These are phyloP conservation scores for Cordyceps militaris DNA, from an alignment of 2,329 filamentous ascomycete genomes.

Conservation along the genomic window DNA sequence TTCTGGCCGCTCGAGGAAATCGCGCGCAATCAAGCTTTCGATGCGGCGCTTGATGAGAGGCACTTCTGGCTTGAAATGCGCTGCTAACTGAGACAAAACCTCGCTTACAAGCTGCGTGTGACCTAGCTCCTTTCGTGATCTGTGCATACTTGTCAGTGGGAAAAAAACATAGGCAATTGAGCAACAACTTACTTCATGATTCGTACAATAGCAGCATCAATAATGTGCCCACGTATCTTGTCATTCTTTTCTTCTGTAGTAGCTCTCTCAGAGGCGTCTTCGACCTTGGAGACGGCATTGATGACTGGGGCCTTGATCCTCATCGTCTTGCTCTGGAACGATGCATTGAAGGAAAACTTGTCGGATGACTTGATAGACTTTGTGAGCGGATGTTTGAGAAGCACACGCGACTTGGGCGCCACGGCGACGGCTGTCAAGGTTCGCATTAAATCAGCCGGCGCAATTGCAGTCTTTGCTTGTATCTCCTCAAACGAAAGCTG, in stretches of 20 bases:
- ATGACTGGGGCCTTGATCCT: constrained; percentile 88
- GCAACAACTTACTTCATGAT: constrained; percentile 77
- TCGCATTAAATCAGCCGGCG: constrained; percentile 63
- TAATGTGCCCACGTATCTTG: constrained; percentile 60
- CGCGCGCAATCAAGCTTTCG: constrained; percentile 67
- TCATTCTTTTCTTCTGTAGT: constrained; percentile 71
- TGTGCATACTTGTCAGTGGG: constrained; percentile 33
- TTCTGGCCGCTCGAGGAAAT: constrained; percentile 66
- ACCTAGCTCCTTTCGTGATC: constrained; percentile 64
- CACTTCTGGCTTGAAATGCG: constrained; percentile 69
- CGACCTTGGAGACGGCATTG: constrained; percentile 73
- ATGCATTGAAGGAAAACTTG: constrained; percentile 72
- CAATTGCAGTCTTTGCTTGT: constrained; percentile 73
- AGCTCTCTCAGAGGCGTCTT: constrained; percentile 61
- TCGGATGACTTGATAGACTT: constrained; percentile 73
- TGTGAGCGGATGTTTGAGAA: constrained; percentile 72
- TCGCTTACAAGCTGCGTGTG: constrained; percentile 66
- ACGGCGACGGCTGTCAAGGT: constrained; percentile 77
- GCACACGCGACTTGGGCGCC: constrained; percentile 72
- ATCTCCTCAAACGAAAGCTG: constrained; percentile 66
- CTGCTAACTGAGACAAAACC: constrained; percentile 60
- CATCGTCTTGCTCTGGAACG: constrained; percentile 74
- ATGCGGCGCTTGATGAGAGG: constrained; percentile 75
- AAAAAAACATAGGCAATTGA: not conserved
- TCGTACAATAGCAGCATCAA: constrained; percentile 70